phyloP scores from a whole-genome alignment of 805 yeast species.

The Blastobotrys peoriensis region DNA sequence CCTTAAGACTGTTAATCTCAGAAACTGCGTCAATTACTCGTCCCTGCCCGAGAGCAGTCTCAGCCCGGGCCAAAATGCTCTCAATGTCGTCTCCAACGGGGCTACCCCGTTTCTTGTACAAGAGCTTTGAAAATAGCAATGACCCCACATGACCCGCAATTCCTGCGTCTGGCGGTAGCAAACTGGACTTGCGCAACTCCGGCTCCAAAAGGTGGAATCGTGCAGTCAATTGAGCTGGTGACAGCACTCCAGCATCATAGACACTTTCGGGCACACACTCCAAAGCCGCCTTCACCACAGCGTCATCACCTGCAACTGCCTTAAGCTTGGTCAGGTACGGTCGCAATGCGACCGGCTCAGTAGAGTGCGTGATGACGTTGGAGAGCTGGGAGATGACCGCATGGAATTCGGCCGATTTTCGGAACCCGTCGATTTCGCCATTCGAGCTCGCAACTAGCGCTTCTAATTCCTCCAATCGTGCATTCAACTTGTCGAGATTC shows the following conservation, averaged over 20 bases:
- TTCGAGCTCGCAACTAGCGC: constrained; percentile 34
- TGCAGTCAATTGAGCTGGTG: constrained; percentile 68
- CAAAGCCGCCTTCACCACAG: constrained; percentile 45
- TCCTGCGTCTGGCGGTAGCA: constrained; percentile 94
- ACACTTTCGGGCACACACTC: constrained; percentile 42
- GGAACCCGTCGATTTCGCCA: constrained; percentile 34
- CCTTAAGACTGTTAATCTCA: constrained; percentile 82
- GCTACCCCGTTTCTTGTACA: constrained; percentile 72
- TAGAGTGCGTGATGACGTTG: constrained; percentile 35
- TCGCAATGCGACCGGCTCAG: constrained; percentile 34
- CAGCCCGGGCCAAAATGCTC: constrained; percentile 80
- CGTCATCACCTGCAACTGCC: constrained; percentile 40
- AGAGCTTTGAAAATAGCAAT: constrained; percentile 62
- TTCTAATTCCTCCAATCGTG: constrained; percentile 51
- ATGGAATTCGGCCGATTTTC: constrained; percentile 37
- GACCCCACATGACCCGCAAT: constrained; percentile 87
- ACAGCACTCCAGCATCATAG: constrained; percentile 53
- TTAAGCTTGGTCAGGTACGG: constrained; percentile 28
- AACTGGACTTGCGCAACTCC: constrained; percentile 80
- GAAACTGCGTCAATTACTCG: constrained; percentile 85
- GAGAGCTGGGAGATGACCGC: constrained; percentile 40
- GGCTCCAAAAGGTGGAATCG: constrained; percentile 78
- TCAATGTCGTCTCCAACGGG: constrained; percentile 83
- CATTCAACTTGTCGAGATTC: constrained; percentile 55
- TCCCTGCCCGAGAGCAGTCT: constrained; percentile 64